Evolutionary conservation across 129 eudicot genomes (phyloP).

Genomic region (Chrysanthemum makinoi): DNA sequence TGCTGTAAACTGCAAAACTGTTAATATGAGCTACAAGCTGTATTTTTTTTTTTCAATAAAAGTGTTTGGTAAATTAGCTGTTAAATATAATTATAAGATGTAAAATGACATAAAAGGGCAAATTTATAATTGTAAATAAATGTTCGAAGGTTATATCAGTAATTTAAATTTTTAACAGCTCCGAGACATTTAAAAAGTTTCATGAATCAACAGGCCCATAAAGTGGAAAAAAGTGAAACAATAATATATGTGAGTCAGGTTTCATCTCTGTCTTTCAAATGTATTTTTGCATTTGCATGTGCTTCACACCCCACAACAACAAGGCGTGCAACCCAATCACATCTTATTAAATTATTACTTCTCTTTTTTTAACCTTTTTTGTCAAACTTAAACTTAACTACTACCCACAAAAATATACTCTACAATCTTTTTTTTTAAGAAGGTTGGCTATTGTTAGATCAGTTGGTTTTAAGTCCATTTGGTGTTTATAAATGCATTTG

Average conservation of each 20-base stretch:
- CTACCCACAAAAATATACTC: constrained; percentile 1
- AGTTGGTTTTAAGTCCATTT: constrained; percentile 8
- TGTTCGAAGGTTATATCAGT: no score
- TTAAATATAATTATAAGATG: no score
- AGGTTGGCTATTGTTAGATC: neutral
- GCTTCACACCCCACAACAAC: constrained; percentile 33
- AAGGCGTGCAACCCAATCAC: constrained; percentile 41
- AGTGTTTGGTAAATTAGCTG: no score
- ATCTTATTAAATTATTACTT: neutral
- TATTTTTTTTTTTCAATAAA: no score
- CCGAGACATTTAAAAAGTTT: no score
- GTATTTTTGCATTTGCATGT: constrained; percentile 28
- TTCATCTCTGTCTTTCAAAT: constrained; percentile 25
- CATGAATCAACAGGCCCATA: no score
- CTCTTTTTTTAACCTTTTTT: neutral
- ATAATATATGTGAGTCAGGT: constrained; percentile 18
- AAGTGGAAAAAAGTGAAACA: constrained; percentile 19
- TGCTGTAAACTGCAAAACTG: no score
- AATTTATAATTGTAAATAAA: no score
- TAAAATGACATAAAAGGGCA: no score
- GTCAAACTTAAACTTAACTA: constrained; percentile 24
- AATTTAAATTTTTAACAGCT: no score
- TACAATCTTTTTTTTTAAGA: neutral
- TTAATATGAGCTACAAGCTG: no score
- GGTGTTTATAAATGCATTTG: constrained; percentile 5